Percentiles rank a stretch among this genome's conserved stretches.
Evolutionary conservation across 2,329 filamentous ascomycete species (phyloP).

Genomic region (Xenosphaeropsis pyriputrescens): DNA sequence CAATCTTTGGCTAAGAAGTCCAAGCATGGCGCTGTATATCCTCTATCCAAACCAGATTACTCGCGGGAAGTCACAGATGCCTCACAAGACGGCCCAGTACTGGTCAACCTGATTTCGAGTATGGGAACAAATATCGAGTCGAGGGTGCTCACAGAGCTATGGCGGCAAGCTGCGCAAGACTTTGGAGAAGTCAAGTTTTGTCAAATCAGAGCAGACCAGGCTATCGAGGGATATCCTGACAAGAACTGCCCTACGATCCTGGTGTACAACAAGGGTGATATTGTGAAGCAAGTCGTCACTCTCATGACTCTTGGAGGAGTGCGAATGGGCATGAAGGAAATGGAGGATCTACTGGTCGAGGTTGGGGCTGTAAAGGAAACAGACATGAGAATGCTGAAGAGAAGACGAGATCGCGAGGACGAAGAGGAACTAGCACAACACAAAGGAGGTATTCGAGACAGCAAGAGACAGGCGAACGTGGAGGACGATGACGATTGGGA

Average conservation of each 20-base stretch:
- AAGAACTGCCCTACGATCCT: slow-evolving; percentile 88
- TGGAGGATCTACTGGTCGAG: slow-evolving; percentile 71
- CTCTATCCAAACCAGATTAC: slow-evolving; percentile 89
- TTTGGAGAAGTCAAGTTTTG: slow-evolving; percentile 97
- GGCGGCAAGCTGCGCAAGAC: slow-evolving; percentile 68
- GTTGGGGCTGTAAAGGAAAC: slow-evolving; percentile 65
- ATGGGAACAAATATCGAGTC: slow-evolving; percentile 75
- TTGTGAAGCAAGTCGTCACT: slow-evolving; percentile 84
- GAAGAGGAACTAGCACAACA: slow-evolving; percentile 15
- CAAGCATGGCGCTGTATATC: slow-evolving; percentile 82
- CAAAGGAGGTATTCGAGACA: slow-evolving; percentile 14
- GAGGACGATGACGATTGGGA: slow-evolving; percentile 39
- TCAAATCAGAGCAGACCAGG: slow-evolving; percentile 81
- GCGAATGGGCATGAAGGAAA: slow-evolving; percentile 53
- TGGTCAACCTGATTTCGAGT: slow-evolving; percentile 73
- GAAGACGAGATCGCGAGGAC: slow-evolving; percentile 15
- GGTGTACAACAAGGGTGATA: slow-evolving; percentile 85
- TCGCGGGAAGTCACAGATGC: slow-evolving; percentile 82
- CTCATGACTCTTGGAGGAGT: slow-evolving; percentile 64
- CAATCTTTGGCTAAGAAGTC: slow-evolving; percentile 60
- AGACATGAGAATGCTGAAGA: slow-evolving; percentile 53
- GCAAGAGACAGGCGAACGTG: slow-evolving; percentile 8
- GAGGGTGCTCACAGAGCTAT: slow-evolving; percentile 68
- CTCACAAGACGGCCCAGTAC: slow-evolving; percentile 50
- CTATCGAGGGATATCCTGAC: slow-evolving; percentile 94